Conservation (phyloP, 169 alveolate genomes). For the Eimeria tenella region DNA sequence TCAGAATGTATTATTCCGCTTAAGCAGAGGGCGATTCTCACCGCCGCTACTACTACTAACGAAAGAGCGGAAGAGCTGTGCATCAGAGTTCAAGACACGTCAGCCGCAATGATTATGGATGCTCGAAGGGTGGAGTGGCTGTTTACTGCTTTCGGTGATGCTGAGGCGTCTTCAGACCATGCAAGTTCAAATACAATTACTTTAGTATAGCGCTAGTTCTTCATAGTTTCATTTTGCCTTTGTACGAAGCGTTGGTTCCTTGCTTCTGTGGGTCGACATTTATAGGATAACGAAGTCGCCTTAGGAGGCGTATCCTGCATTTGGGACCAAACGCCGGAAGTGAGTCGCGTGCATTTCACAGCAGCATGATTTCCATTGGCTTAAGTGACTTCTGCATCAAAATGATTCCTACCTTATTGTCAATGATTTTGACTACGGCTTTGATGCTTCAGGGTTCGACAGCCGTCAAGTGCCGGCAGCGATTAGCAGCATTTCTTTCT, state of each 20-base stretch:
- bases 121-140: constrained; percentile 64
- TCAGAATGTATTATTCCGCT: constrained; percentile 36
- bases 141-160: constrained; percentile 38
- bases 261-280: background rate
- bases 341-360: background rate
- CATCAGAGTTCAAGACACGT: background rate
- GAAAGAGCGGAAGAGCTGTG: background rate
- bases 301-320: background rate
- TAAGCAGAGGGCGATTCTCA: background rate
- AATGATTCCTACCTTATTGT: no score
- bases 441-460: constrained; percentile 10
- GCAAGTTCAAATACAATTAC: background rate
- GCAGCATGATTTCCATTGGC: no score
- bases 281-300: background rate
- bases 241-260: background rate
- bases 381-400: no score
- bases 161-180: constrained; percentile 22
- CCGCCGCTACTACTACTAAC: background rate
- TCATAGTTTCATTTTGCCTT: background rate
- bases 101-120: constrained; percentile 7
- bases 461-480: constrained; percentile 24
- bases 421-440: background rate
- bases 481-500: constrained; percentile 11
- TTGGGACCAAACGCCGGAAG: constrained; percentile 1
- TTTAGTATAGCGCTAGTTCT: background rate